Base-by-base conservation (phyloP, 805 yeast genomes). In the Candida nanaspora region DNA sequence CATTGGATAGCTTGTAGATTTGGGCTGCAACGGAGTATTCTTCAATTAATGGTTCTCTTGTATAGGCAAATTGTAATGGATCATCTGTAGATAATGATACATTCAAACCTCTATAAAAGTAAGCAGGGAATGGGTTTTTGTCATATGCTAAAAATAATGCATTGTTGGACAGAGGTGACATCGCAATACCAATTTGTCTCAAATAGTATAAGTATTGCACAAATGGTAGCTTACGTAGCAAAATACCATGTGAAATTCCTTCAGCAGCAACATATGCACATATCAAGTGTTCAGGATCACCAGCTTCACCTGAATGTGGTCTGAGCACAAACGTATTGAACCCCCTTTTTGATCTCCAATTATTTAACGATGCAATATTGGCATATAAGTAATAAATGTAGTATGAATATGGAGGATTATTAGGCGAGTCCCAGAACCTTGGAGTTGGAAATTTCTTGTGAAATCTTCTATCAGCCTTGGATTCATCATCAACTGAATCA, bases 241-340 rank as follows among this genome's bases (percentile, higher is more conserved):
- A 62, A 41, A 93, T 94, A 43, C 99, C 99, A 60, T 93, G 99
- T 11, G 95, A 86, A 45, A 93, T 93, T 39, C 95, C 86, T 55
- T 91, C 94, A 1, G 97, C 80, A 1, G 93, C 78, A 53, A 93
- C 64, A 54, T 84, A 93, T 1, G 98, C 89, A 38, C 89, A 75
- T 35, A 89, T 86, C 56, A 94, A 70, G 67, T 93, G 98, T 56
- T 93, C 98, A 1, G 98, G 97, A 57, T 93, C 98, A 45, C 99
- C 99, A n/a, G 98, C 99, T 63, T 93, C 99, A 47, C 99, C 99
- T 51, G 96, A 86, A 62, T 93, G 99, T 3, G 99, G 99, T 54
- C 98, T 76, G 52, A 93, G 68, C n/a, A 87, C 94, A 63, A 93
- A 82, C 0, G 97, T 89, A 59, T 85, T 89, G 63, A 78, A 84